Conservation (phyloP, 108 stramenopile species). For the Stephanodiscus triporus region DNA sequence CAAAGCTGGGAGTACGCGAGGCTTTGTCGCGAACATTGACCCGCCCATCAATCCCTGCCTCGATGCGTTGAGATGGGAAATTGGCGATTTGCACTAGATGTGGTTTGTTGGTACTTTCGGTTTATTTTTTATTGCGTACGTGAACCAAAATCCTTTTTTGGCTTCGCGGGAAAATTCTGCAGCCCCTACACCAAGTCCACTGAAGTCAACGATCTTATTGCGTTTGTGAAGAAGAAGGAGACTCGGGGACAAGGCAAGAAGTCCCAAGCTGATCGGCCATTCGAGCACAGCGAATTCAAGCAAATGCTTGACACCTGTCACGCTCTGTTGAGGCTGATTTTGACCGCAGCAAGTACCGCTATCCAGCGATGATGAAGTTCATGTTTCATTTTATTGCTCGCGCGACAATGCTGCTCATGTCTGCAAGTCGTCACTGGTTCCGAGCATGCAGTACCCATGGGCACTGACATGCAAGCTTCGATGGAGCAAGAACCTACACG, state of each 20-base stretch:
- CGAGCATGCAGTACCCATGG: slow-evolving; percentile 4
- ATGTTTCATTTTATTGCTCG: slow-evolving; percentile 21
- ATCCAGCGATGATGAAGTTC: slow-evolving; percentile 12
- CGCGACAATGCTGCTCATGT: slow-evolving; percentile 10
- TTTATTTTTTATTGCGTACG: too few relatives aligned
- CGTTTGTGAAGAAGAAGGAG: slow-evolving; percentile 3
- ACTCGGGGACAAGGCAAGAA: background rate
- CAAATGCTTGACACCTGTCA: slow-evolving; percentile 10
- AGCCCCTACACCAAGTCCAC: too few relatives aligned
- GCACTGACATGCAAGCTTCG: slow-evolving; percentile 9
- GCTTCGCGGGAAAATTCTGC: too few relatives aligned
- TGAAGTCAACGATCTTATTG: slow-evolving; percentile 9
- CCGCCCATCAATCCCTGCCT: too few relatives aligned
- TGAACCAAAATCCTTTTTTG: too few relatives aligned
- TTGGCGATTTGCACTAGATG: too few relatives aligned
- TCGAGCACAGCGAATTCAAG: slow-evolving; percentile 13
- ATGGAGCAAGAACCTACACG: slow-evolving; percentile 20
- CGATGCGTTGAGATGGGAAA: too few relatives aligned
- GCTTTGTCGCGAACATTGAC: too few relatives aligned
- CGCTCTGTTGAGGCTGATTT: slow-evolving; percentile 6
- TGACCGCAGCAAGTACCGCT: slow-evolving; percentile 8
- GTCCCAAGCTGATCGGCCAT: slow-evolving; percentile 9
- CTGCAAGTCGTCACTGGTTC: background rate
- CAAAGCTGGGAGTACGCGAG: too few relatives aligned
- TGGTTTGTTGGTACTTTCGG: too few relatives aligned